Conservation (phyloP, 1,139 yeast species). For the Wickerhamomyces sp. region DNA sequence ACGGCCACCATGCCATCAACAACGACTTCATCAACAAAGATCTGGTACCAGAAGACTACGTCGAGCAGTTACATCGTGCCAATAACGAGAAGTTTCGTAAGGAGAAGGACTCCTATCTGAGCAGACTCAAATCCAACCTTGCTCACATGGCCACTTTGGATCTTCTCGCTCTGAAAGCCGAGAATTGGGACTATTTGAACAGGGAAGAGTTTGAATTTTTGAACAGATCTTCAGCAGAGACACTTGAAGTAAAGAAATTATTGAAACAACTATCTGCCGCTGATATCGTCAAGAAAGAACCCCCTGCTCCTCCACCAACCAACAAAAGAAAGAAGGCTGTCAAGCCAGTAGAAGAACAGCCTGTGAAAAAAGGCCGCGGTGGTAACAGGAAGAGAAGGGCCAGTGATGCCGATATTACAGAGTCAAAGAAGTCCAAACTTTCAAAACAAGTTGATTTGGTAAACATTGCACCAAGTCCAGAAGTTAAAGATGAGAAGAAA, state of each 20-base stretch:
- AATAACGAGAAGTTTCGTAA: conserved; percentile 15
- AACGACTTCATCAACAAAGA: conserved; percentile 1
- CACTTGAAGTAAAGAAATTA: conserved; percentile 21
- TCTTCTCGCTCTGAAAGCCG: conserved; percentile 18
- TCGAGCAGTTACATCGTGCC: conserved; percentile 14
- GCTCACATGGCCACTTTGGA: conserved; percentile 24
- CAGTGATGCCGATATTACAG: conserved; percentile 3
- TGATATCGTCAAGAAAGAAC: conserved; percentile 18
- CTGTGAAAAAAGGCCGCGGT: conserved; percentile 5
- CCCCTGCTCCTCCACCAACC: conserved; percentile 6
- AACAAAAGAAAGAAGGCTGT: conserved; percentile 2
- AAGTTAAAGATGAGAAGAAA: conserved; percentile 6
- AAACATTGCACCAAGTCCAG: conserved; percentile 10
- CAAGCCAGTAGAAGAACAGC: conserved; percentile 5
- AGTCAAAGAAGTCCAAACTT: conserved; percentile 10
- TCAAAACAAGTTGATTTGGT: conserved; percentile 6
- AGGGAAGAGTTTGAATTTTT: conserved; percentile 21
- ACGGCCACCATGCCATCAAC: not conserved
- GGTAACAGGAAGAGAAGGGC: conserved; percentile 15
- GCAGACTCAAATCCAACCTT: conserved; percentile 17
- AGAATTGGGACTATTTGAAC: conserved; percentile 22
- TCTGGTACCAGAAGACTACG: conserved; percentile 10
- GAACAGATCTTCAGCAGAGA: conserved; percentile 21
- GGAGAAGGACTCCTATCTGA: conserved; percentile 20
- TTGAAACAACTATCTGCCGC: conserved; percentile 21